Base-by-base conservation (phyloP, 2,329 filamentous ascomycete genomes). In the Venturia carpophila region DNA sequence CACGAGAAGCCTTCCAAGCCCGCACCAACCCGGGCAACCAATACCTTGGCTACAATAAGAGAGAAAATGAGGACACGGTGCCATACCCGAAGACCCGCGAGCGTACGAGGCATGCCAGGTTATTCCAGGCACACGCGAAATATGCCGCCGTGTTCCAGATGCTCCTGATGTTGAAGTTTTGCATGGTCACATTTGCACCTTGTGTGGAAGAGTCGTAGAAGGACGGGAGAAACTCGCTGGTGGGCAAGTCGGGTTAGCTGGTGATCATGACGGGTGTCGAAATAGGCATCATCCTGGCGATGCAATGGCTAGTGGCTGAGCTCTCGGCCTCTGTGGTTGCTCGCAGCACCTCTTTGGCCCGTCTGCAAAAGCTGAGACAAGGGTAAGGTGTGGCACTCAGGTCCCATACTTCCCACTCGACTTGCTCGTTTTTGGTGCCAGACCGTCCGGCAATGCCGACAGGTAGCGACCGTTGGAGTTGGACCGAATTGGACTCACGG, bases 41-140 rank as follows among this genome's bases (percentile, higher is more conserved):
- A 5, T 11, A 47, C n/a, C 9, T 21, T 2, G n/a, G 24, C n/a
- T 21, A 13, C n/a, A 49, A 21, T 49, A n/a, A 49, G 7, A 4
- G 45, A 21, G 45, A 3, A 49, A 56, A 56, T 37, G 24, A 37
- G 52, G 27, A 11, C 27, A 37, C 27, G 27, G 52, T 58, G 17
- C 10, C 27, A 58, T 58, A 39, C 19, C 52, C 52, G 19, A 34
- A 15, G n/a, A 3, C 24, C 49, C 27, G 13, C 5, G 49, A 24
- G 19, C 17, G n/a, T 3, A 47, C 5, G 45, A 47, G 21, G 4
- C 17, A 2, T 56, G 49, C 52, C n/a, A 37, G 52, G 30, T 34
- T 34, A 9, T 37, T 58, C 52, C 52, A 58, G 15, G 52, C 52
- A 58, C 15, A 58, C 37, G 52, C 52, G 52, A 58, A 56, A 37